Evolutionary conservation across 2,329 filamentous ascomycete genomes (phyloP).

Genomic region (Botrytis tulipae): DNA sequence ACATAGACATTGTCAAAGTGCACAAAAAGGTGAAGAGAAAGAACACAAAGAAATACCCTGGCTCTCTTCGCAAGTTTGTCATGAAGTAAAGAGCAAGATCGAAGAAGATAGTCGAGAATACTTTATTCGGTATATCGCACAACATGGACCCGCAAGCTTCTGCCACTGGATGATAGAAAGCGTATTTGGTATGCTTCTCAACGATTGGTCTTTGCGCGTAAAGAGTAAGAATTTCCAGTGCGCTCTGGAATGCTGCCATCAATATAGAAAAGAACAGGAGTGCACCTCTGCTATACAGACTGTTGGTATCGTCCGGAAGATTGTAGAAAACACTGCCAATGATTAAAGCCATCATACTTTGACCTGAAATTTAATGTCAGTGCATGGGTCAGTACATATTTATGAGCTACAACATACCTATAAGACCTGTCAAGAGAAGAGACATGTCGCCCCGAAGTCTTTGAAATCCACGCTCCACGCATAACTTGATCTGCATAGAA

Average conservation of each 20-base stretch:
- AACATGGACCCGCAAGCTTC: constrained; percentile 56
- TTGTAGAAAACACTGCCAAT: constrained; percentile 66
- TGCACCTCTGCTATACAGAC: constrained; percentile 61
- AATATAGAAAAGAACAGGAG: constrained; percentile 68
- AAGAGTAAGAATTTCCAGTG: constrained; percentile 72
- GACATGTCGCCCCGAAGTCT: constrained; percentile 73
- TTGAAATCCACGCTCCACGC: constrained; percentile 76
- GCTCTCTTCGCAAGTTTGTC: constrained; percentile 72
- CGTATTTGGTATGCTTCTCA: constrained; percentile 84
- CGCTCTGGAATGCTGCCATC: constrained; percentile 62
- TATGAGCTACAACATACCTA: constrained; percentile 12
- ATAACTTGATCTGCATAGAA: constrained; percentile 71
- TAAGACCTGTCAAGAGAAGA: constrained; percentile 54
- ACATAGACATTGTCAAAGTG: constrained; percentile 78
- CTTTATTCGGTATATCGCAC: constrained; percentile 84
- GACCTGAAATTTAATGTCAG: constrained; percentile 22
- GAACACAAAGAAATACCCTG: constrained; percentile 83
- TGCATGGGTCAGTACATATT: background rate
- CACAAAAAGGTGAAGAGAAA: constrained; percentile 71
- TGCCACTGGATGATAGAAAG: constrained; percentile 83
- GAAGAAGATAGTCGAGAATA: constrained; percentile 71
- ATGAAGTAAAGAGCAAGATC: constrained; percentile 85
- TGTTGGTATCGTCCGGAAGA: constrained; percentile 49
- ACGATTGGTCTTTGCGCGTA: constrained; percentile 90
- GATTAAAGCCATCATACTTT: constrained; percentile 56